Base-by-base conservation (phyloP, 176 grass and related monocot genomes). In the Typha latifolia region DNA sequence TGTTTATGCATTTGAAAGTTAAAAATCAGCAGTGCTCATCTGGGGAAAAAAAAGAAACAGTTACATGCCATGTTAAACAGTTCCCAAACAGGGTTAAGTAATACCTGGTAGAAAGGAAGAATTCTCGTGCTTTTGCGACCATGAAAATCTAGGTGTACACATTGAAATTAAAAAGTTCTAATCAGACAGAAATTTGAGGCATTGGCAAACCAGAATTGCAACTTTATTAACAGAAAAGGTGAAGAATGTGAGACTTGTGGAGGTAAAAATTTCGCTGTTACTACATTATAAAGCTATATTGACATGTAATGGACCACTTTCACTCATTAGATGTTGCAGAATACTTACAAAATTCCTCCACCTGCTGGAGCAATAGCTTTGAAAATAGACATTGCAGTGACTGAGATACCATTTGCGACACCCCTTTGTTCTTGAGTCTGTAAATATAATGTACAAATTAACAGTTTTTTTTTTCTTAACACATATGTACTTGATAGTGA, bases 361-460 rank as follows among this genome's bases (percentile, higher is more conserved):
- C 49, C 74, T 63, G 84, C 88, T 76, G 88, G 88, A 69, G 84
- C 88, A 48, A 79, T 23, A 51, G 84, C 63, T 81, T 84, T 86
- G 29, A 84, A 91, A 47, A 91, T 57, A 15, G 88, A 91, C 77
- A 86, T 81, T 49, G 85, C 70, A 66, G 80, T 84, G 32, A 91
- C 84, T n/a, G 88, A 86, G 8, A 86, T 84, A 10, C 88, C 88
- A 76, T 86, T 91, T 63, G 88, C 88, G 56, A 83, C 78, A 12
- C 84, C 84, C 75, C 88, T 84, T 72, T 86, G 84, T 61, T 86
- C 73, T 66, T 91, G 88, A 49, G 59, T 51, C 88, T 91, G 63
- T 59, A 49, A 62, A 70, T 48, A 47, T 69, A 63, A 47, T 47
- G 26, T 65, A 23, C 65, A 12, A 72, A 6, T 2, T 2, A 21